phyloP scores from a whole-genome alignment of 164 flowering plant species.

The Liquidambar formosana region DNA sequence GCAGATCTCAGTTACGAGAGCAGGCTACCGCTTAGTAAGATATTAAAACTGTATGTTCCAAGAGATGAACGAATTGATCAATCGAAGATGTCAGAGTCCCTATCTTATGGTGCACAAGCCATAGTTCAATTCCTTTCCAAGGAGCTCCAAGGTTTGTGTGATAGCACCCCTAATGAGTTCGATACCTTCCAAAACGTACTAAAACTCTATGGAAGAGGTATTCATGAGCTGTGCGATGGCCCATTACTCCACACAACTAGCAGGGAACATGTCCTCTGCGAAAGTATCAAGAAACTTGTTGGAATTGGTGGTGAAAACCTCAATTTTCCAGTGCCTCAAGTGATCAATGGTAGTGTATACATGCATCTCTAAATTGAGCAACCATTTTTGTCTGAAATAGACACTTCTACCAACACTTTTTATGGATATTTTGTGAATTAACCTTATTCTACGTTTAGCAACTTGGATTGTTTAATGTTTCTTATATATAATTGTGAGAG shows the following conservation, averaged over 20 bases:
- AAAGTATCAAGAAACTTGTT: constrained; percentile 43
- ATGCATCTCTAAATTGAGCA: neutral
- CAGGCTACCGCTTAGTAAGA: constrained; percentile 33
- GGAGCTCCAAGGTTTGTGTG: constrained; percentile 45
- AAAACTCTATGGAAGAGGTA: constrained; percentile 46
- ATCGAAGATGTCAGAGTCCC: constrained; percentile 54
- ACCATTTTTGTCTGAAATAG: neutral
- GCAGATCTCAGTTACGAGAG: constrained; percentile 50
- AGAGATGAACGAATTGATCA: no score
- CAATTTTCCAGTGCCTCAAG: constrained; percentile 70
- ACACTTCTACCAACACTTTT: no score
- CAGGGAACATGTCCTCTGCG: constrained; percentile 36
- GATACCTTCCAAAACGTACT: no score
- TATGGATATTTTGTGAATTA: no score
- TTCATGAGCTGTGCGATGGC: constrained; percentile 30
- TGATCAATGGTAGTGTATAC: constrained; percentile 57
- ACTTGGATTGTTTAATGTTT: neutral
- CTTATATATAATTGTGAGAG: no score
- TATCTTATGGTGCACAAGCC: constrained; percentile 44
- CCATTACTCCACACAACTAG: constrained; percentile 31
- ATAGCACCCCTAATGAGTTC: constrained; percentile 47
- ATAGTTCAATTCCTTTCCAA: constrained; percentile 49
- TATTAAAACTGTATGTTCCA: constrained; percentile 50
- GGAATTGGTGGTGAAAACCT: constrained; percentile 43
- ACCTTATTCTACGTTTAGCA: no score